These are phyloP conservation scores for Scenedesmus sp. DNA, from an alignment of 163 green algal species.

Conservation along the genomic window DNA sequence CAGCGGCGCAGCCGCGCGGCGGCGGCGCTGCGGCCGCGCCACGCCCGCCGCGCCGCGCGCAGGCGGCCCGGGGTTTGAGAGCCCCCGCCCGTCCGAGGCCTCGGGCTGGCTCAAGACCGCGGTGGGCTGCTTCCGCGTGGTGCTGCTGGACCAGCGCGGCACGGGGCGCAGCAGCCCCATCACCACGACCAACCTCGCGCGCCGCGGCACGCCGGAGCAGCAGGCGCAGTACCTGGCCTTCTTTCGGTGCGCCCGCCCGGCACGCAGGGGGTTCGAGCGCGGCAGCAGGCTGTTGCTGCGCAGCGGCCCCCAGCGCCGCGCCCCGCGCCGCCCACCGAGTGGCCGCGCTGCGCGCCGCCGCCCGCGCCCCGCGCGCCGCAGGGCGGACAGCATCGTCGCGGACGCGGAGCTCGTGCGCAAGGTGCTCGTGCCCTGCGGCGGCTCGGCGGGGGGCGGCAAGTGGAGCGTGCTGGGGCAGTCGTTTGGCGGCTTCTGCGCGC, in stretches of 20 bases:
- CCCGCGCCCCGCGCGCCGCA: constrained; percentile 38
- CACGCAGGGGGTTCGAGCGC: too few species aligned
- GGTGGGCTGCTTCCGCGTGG: constrained; percentile 75
- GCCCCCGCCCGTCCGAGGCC: constrained; percentile 77
- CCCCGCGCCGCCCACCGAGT: neutral
- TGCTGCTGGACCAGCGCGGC: constrained; percentile 92
- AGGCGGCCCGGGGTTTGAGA: constrained; percentile 83
- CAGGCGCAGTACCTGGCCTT: constrained; percentile 86
- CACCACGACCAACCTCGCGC: constrained; percentile 65
- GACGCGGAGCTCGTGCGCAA: constrained; percentile 89
- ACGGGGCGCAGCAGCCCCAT: constrained; percentile 78
- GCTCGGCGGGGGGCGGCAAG: constrained; percentile 46
- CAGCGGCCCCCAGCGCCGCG: too few species aligned
- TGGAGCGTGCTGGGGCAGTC: constrained; percentile 95
- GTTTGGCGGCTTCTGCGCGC: constrained; percentile 96
- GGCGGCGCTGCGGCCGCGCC: too few species aligned
- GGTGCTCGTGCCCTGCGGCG: constrained; percentile 63
- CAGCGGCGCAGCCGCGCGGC: too few species aligned
- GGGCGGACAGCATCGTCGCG: constrained; percentile 86
- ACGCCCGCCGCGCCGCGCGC: too few species aligned
- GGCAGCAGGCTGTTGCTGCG: too few species aligned
- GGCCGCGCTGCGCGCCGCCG: neutral
- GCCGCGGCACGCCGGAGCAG: constrained; percentile 58
- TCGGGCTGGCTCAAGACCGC: constrained; percentile 88
- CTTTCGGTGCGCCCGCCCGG: constrained; percentile 73